Conservation (phyloP, 768 basidiomycete species). For the Podaxis sp. region DNA sequence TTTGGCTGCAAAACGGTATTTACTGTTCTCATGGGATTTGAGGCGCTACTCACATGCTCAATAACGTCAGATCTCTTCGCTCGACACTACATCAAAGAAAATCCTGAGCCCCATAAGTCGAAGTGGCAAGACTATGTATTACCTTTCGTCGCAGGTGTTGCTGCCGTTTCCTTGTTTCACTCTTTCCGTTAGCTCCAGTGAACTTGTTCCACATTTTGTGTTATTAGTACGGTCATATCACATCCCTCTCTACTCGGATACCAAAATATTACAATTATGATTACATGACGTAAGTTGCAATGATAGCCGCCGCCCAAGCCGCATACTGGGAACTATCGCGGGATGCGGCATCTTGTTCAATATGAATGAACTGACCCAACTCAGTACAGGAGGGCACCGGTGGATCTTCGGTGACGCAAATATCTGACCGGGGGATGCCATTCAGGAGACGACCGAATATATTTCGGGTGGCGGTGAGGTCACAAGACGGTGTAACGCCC, state of each 20-base stretch:
- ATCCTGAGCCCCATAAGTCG: not conserved
- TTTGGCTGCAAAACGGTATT: constrained; percentile 46
- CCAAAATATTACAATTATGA: not conserved
- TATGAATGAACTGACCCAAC: not conserved
- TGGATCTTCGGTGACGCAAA: not conserved
- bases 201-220: not conserved
- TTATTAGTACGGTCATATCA: not conserved
- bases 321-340: not conserved
- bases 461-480: not conserved
- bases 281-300: not conserved
- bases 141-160: not conserved
- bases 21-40: not conserved
- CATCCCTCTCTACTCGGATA: not conserved
- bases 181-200: not conserved
- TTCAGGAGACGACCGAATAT: not conserved
- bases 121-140: not conserved
- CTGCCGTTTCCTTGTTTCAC: not conserved
- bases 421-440: not conserved
- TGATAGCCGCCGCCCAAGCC: not conserved
- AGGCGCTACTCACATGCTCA: not conserved
- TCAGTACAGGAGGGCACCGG: not conserved
- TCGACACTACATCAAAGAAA: constrained; percentile 38
- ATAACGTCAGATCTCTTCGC: constrained; percentile 34
- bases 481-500: not conserved
- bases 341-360: not conserved